A percentile compares a stretch with the other conserved stretches of the same genome.
These are phyloP conservation scores for Bullera alba DNA, from an alignment of 768 basidiomycete genomes.

Conservation along the genomic window DNA sequence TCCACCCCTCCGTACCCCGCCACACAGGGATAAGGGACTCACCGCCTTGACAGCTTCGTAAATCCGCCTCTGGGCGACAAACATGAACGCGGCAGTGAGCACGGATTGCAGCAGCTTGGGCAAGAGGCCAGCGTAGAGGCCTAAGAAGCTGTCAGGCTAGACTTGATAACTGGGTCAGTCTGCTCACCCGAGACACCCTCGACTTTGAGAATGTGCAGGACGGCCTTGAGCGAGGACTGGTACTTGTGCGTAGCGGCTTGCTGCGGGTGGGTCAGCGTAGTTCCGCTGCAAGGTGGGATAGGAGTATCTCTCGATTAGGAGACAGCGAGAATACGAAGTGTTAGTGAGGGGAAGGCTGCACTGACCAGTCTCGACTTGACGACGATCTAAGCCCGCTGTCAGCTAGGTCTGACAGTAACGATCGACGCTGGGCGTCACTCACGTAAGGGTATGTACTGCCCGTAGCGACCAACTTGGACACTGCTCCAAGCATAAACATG, in stretches of 20 bases:
- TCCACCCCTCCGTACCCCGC: neutral
- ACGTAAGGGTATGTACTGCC: constrained; percentile 70
- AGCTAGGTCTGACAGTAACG: no score
- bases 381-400: constrained; percentile 28
- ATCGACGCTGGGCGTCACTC: constrained; percentile 36
- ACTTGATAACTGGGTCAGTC: neutral
- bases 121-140: constrained; percentile 76
- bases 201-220: constrained; percentile 67
- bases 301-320: neutral
- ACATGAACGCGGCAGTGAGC: constrained; percentile 86
- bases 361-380: constrained; percentile 46
- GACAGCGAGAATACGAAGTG: no score
- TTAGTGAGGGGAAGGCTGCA: neutral
- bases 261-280: constrained; percentile 41
- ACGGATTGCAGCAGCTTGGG: constrained; percentile 89
- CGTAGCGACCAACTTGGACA: constrained; percentile 70
- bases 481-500: constrained; percentile 87
- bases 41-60: constrained; percentile 35
- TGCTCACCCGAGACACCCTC: constrained; percentile 52
- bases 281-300: neutral
- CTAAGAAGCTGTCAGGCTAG: constrained; percentile 42
- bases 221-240: constrained; percentile 66
- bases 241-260: constrained; percentile 63
- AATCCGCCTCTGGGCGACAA: constrained; percentile 72
- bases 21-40: neutral